Evolutionary conservation across 805 yeast genomes (phyloP), one percentile per base, ranked within the genome.

Genomic region (Teunomyces panamensis): DNA sequence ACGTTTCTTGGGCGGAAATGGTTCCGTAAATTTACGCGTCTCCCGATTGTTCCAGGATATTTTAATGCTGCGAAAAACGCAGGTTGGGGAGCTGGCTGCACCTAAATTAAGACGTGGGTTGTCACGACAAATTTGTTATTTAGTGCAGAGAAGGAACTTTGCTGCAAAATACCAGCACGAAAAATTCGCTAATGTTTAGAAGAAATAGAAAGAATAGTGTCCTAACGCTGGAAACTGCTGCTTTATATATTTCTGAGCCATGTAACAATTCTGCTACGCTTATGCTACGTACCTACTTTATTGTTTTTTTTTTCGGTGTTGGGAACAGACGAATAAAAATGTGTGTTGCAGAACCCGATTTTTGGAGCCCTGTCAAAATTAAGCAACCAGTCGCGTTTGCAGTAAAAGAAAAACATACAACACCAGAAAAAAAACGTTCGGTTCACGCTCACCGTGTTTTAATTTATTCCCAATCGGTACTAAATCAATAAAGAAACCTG

Each of bases 1-100:
- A 35, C 20, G 39, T 35, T 20, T 32, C 34, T 32, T 32, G 34
- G 39, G 39, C 26, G 39, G 39, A 16, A 35, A 35, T 35, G 26
- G 26, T 11, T n/a, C 39, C 26, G 26, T 11, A 35, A 35, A 35
- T 20, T 35, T 10, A 35, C 39, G 39, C 39, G 39, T 35, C 39
- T 35, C 11, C 39, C 39, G 39, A 35, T 35, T 35, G 39, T 35
- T 35, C 39, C 39, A 35, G 28, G 24, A 11, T 35, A 14, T 13
- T 34, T 20, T 35, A 32, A 13, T 35, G 26, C 39, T 35, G 39
- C 39, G 28, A 35, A 35, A 35, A 26, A 35, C 16, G 39, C 28
- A 17, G 24, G 39, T 35, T 7, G 39, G 39, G 39, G 0, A 27
- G 26, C 26, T 16, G 39, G 39, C 26, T 16, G 11, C 24, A 35